Evolutionary conservation across 1,139 yeast species (phyloP), one percentile per base, ranked within the genome.

Genomic region (Suhomyces bribrorum): DNA sequence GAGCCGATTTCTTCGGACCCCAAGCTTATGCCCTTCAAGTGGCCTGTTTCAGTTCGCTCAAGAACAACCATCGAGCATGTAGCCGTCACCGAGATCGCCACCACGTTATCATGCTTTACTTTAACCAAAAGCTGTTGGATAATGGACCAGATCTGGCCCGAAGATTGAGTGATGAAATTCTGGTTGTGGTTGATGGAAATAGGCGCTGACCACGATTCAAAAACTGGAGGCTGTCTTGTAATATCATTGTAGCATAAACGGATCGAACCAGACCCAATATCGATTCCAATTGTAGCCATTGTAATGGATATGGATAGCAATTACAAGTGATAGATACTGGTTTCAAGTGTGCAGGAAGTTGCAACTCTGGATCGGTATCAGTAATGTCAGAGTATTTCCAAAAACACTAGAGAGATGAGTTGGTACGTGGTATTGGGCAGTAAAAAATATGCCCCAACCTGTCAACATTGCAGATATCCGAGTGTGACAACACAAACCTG

Each of bases 1-100:
- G 11, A 31, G 7, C 35, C 39, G 9, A 36, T 14, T 8, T 24
- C 29, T 3, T n/a, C 13, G 7, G 26, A 27, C 5, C 32, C 22
- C 27, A 36, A 17, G 14, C 14, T 15, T 9, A 36, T 17, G 2
- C 39, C 35, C 15, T 6, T 13, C 18, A 31, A 23, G 3, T 6
- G 1, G 35, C 29, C 7, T 36, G 50, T 35, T 48, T 50, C 43
- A 61, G 50, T 2, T 3, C 37, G 49, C 34, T 49, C 50, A 40
- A 61, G 50, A 1, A 75, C 74, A 4, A 73, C 82, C 66, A 77
- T 60, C 0, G 82, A 77, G 44, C 83, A 77, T 0, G 83, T 77
- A 3, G 82, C 81, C 1, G 77, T 65, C 11, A 74, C 52, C 5
- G 59, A 44, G 6, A 64, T 49, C 3, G 42, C 40, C 13, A 18